Evolutionary conservation across 805 yeast species (phyloP).

Genomic region (Pachysolen tannophilus): DNA sequence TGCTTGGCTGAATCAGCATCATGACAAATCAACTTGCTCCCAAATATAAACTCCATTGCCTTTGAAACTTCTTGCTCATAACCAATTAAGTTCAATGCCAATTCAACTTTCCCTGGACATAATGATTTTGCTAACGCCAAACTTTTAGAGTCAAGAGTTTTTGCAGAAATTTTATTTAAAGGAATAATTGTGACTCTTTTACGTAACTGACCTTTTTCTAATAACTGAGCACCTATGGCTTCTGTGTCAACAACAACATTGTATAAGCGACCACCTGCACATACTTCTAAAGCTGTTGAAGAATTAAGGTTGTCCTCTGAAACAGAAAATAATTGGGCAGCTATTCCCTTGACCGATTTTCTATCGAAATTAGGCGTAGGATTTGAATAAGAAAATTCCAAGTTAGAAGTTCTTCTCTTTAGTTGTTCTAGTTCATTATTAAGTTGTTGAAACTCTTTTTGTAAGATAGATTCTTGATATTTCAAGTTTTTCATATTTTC

Average conservation of each 20-base stretch:
- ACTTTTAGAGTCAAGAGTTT: conserved; percentile 40
- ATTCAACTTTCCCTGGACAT: conserved; percentile 79
- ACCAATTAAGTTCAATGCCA: conserved; percentile 77
- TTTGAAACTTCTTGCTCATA: conserved; percentile 60
- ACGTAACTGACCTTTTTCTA: conserved; percentile 70
- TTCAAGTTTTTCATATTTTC: conserved; percentile 34
- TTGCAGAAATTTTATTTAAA: conserved; percentile 70
- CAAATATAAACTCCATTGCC: conserved; percentile 92
- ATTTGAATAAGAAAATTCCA: conserved; percentile 65
- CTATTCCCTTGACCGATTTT: conserved; percentile 72
- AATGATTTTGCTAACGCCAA: conserved; percentile 62
- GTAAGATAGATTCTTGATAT: conserved; percentile 33
- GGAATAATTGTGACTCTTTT: conserved; percentile 90
- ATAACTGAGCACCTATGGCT: conserved; percentile 69
- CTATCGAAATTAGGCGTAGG: conserved; percentile 59
- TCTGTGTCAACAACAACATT: conserved; percentile 90
- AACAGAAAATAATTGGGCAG: conserved; percentile 73
- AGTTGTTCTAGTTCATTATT: conserved; percentile 43
- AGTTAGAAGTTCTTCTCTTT: conserved; percentile 57
- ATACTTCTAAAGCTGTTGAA: conserved; percentile 81
- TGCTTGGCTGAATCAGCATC: conserved; percentile 84
- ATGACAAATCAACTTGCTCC: conserved; percentile 77
- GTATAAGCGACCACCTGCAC: conserved; percentile 88
- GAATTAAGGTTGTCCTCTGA: conserved; percentile 47
- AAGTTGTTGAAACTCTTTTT: conserved; percentile 34